Conservation (phyloP, 768 basidiomycete species). For the Glaciozyma martinii region DNA sequence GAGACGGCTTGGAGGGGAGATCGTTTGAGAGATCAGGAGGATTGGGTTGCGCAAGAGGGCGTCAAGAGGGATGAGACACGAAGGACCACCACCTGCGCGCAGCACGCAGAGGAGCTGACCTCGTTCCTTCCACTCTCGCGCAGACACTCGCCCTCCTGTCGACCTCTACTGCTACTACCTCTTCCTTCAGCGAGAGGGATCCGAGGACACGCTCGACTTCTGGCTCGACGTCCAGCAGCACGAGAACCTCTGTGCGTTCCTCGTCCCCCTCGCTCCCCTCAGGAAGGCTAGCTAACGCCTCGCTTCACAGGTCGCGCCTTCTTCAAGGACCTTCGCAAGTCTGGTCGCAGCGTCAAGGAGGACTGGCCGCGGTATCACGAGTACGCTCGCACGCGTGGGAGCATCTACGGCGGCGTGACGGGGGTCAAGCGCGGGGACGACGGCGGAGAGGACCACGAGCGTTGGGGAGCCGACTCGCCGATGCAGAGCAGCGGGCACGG, state of each 20-base stretch:
- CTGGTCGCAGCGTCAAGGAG: slow-evolving; percentile 80
- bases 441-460: not conserved
- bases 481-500: not conserved
- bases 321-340: slow-evolving; percentile 96
- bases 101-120: slow-evolving; percentile 66
- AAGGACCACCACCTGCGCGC: slow-evolving; percentile 36
- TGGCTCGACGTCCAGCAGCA: slow-evolving; percentile 99
- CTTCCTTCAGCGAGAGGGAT: slow-evolving; percentile 88
- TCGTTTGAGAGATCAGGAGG: not conserved
- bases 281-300: not conserved
- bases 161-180: slow-evolving; percentile 80
- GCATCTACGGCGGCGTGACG: slow-evolving; percentile 54
- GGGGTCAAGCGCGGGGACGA: slow-evolving; percentile 19
- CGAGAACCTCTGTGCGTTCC: slow-evolving; percentile 76
- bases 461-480: not conserved
- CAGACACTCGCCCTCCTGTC: slow-evolving; percentile 57
- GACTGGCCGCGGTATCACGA: slow-evolving; percentile 99
- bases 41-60: no score
- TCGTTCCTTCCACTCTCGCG: slow-evolving; percentile 65
- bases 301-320: slow-evolving; percentile 57
- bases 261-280: no score
- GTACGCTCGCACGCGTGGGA: slow-evolving; percentile 75
- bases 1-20: not conserved
- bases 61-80: not conserved
- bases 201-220: slow-evolving; percentile 94